A percentile compares a stretch with the other conserved stretches of the same genome.
Conservation (phyloP, 306 rosid genomes). For the Prosopis cineraria region DNA sequence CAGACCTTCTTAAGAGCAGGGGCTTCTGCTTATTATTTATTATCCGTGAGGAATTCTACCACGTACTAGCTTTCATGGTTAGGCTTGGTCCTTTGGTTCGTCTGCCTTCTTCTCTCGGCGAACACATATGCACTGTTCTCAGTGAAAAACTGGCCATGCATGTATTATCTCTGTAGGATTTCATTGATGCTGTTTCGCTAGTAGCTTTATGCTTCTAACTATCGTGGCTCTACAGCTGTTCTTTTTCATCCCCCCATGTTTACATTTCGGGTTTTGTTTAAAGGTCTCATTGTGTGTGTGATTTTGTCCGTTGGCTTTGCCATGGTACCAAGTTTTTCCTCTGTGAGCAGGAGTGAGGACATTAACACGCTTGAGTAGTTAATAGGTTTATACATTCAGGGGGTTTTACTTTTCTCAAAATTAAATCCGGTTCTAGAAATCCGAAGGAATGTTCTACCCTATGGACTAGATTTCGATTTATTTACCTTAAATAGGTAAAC, state of each 20-base stretch:
- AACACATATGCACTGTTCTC: not conserved
- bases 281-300: not conserved
- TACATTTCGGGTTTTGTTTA: not conserved
- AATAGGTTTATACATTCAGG: not conserved
- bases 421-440: not conserved
- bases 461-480: not conserved
- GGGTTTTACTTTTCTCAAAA: not conserved
- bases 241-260: too few species aligned
- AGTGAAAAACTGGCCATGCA: not conserved
- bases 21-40: not conserved
- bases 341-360: not conserved
- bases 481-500: not conserved
- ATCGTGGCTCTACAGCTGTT: not conserved
- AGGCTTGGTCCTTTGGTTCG: not conserved
- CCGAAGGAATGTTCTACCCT: not conserved
- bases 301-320: not conserved
- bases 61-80: not conserved
- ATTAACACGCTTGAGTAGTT: not conserved
- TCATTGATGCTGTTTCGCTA: not conserved
- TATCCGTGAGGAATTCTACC: not conserved
- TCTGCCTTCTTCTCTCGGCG: not conserved
- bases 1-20: not conserved
- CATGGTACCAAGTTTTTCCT: too few species aligned
- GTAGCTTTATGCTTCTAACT: not conserved
- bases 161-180: slow-evolving; percentile 1